Evolutionary conservation across 805 yeast species (phyloP).

Genomic region (Myxozyma monticola): DNA sequence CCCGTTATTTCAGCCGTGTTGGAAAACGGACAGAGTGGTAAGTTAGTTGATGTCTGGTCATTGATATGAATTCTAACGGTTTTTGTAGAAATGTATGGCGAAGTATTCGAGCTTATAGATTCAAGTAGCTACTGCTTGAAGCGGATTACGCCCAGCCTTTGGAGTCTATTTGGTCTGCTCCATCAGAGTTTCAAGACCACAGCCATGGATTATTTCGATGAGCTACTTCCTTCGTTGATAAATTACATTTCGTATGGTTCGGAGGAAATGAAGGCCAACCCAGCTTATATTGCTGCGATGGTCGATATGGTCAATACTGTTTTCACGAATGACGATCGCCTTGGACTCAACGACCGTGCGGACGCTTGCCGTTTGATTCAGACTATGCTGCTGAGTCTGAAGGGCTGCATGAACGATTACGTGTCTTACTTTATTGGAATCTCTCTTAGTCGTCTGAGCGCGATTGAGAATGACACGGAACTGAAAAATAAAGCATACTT

Average conservation of each 20-base stretch:
- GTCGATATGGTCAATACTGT: conserved; percentile 49
- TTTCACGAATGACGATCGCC: conserved; percentile 44
- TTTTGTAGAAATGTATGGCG: conserved; percentile 73
- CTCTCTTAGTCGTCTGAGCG: conserved; percentile 45
- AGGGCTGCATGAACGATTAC: conserved; percentile 47
- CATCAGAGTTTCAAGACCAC: conserved; percentile 41
- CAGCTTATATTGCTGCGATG: conserved; percentile 50
- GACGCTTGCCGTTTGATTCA: conserved; percentile 65
- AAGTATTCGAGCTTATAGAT: conserved; percentile 72
- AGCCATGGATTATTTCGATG: conserved; percentile 69
- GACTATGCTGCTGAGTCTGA: conserved; percentile 60
- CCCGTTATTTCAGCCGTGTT: conserved; percentile 73
- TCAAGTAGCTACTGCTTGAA: conserved; percentile 63
- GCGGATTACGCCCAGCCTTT: conserved; percentile 65
- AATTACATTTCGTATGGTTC: conserved; percentile 68
- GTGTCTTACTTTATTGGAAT: conserved; percentile 49
- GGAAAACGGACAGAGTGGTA: conserved; percentile 59
- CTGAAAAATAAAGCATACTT: conserved; percentile 44
- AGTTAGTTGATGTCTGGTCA: conserved; percentile 32
- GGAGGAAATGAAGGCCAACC: conserved; percentile 50
- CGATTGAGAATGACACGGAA: conserved; percentile 39
- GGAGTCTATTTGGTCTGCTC: conserved; percentile 66
- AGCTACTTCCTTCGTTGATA: conserved; percentile 68
- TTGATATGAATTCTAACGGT: not conserved
- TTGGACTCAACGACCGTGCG: conserved; percentile 57